A percentile compares a stretch with the other conserved stretches of the same genome.
Conservation (phyloP, 2,329 filamentous ascomycete species). For the Xylariomycetidae sp. region DNA sequence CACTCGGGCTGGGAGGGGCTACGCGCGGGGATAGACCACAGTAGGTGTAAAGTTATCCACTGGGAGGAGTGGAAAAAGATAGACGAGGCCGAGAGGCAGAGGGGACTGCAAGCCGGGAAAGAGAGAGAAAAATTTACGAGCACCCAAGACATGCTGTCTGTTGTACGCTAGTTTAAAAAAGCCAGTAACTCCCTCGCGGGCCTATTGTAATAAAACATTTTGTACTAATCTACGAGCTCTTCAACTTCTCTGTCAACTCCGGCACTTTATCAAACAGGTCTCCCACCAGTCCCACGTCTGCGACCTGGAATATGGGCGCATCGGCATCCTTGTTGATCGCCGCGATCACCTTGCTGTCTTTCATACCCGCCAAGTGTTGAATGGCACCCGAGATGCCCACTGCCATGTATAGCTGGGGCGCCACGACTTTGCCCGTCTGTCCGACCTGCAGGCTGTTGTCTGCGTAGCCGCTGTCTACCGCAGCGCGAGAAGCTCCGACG, state of each 20-base stretch:
- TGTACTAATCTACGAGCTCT: constrained; percentile 40
- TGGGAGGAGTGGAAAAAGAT: constrained; percentile 87
- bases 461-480: constrained; percentile 94
- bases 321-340: constrained; percentile 98
- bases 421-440: constrained; percentile 98
- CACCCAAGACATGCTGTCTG: constrained; percentile 53
- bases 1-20: constrained; percentile 72
- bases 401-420: constrained; percentile 90
- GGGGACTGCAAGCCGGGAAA: constrained; percentile 66
- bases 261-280: constrained; percentile 95
- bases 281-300: constrained; percentile 90
- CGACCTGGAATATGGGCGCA: constrained; percentile 97
- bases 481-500: constrained; percentile 89
- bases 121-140: constrained; percentile 67
- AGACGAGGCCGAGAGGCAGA: constrained; percentile 68
- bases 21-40: constrained; percentile 50
- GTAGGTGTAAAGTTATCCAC: constrained; percentile 58
- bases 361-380: constrained; percentile 98
- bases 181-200: constrained; percentile 10
- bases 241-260: constrained; percentile 92
- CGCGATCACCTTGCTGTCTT: constrained; percentile 99
- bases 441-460: constrained; percentile 98
- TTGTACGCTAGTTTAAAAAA: constrained; percentile 40
- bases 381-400: constrained; percentile 96
- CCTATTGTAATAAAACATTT: constrained; percentile 15